Conservation (phyloP, 257 asterid species). For the Solanum dulcamara region DNA sequence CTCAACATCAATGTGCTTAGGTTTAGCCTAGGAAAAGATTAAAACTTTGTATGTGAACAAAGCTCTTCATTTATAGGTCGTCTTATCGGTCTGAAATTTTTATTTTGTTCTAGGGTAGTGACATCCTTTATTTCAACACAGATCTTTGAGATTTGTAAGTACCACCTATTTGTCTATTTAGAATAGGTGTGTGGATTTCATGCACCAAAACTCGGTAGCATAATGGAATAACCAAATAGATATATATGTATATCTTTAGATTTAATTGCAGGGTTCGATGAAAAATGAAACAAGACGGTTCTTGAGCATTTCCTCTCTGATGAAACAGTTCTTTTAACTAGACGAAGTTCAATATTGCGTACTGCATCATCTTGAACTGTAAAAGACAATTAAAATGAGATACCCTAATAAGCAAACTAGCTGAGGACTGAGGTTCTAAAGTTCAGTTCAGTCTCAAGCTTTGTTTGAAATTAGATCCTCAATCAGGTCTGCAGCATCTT, state of each 20-base stretch:
- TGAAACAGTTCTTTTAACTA: not conserved
- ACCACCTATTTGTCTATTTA: not conserved
- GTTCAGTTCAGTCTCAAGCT: not conserved
- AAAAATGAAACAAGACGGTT: not conserved
- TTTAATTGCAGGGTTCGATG: not conserved
- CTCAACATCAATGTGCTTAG: not conserved
- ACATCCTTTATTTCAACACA: not conserved
- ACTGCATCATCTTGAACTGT: not conserved
- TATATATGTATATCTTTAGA: not conserved
- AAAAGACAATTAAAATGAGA: not conserved
- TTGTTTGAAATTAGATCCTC: slow-evolving; percentile 11
- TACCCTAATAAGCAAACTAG: not conserved
- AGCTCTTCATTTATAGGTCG: not conserved
- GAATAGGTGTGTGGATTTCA: not conserved
- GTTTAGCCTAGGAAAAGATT: not conserved
- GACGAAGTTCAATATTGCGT: not conserved
- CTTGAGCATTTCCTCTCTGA: not conserved
- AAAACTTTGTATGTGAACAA: not conserved
- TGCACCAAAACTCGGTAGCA: not conserved
- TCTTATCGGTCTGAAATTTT: not conserved
- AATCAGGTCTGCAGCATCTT: slow-evolving; percentile 18
- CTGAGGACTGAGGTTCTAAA: not conserved
- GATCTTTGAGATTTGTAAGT: not conserved
- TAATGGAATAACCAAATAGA: not conserved
- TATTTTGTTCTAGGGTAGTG: not conserved